Base-by-base conservation (phyloP, 495 filamentous ascomycete species). In the Aspergillus wentii region DNA sequence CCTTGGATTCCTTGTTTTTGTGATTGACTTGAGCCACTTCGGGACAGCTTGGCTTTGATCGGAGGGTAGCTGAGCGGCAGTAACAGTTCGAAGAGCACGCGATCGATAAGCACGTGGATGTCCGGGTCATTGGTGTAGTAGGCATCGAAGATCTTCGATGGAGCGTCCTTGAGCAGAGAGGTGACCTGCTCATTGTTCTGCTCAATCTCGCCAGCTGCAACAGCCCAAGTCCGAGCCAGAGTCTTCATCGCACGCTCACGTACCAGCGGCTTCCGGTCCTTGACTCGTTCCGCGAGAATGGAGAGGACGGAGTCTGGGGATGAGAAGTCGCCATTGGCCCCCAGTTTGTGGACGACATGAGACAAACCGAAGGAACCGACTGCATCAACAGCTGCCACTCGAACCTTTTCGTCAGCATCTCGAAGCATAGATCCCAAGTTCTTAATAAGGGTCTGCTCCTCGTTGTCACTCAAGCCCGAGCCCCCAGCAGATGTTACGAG, bases 111-210 rank as follows among this genome's bases (percentile, higher is more conserved):
- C 15, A 85, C 74, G 56, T 89, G 90, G 36, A 96, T 77, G 41
- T 95, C 89, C 4, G 68, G 66, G 52, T 96, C 89, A 54, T 96
- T 96, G 30, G 90, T 83, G 53, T 95, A 99, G 44, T 82, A 86
- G 1, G 86, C 80, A 48, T 89, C 88, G 38, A 94, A 78, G 25
- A 97, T 89, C 51, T 80, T 88, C 2, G 81, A 82, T 9, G 92
- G 91, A 29, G 89, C 86, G 31, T 80, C 81, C 10, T 82, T 82
- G 8, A 99, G 64, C 9, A 88, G 69, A 16, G 76, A 68, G 4
- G 70, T 73, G 11, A 94, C 80, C 6, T 74, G 63, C 45, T 95
- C 88, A 46, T 91, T 83, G 13, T 85, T 86, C 29, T 80, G 79
- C 28, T 86, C 81, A 44, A 99, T 83, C 43, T 95, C 89, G 15